These are phyloP conservation scores for Chara braunii DNA, from an alignment of 139 green algal genomes.

Conservation along the genomic window DNA sequence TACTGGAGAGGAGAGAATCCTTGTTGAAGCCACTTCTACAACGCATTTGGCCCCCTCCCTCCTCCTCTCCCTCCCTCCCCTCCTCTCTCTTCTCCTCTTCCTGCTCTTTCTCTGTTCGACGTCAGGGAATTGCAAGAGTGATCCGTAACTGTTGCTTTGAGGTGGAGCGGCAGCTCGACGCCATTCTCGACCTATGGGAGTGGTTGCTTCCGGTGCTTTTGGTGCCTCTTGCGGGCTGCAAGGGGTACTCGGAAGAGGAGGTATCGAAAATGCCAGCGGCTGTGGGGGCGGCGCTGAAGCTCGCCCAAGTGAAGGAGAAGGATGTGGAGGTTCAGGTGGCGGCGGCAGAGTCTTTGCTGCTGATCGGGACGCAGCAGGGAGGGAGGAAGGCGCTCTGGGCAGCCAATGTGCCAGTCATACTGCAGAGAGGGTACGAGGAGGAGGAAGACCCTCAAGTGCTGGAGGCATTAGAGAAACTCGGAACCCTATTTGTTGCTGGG, in stretches of 20 bases:
- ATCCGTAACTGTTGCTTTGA: constrained; percentile 51
- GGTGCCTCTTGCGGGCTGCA: constrained; percentile 41
- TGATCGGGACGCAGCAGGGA: constrained; percentile 23
- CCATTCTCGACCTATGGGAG: constrained; percentile 36
- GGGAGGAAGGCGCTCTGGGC: constrained; percentile 59
- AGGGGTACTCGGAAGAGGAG: background rate
- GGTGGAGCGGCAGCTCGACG: constrained; percentile 16
- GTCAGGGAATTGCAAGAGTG: constrained; percentile 44
- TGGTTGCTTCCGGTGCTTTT: constrained; percentile 49
- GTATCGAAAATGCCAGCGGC: too few species aligned
- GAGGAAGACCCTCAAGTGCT: constrained; percentile 23
- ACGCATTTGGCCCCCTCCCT: too few species aligned
- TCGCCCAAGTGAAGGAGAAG: constrained; percentile 5
- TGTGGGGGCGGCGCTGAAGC: background rate
- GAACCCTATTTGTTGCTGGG: constrained; percentile 12
- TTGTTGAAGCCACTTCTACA: too few species aligned
- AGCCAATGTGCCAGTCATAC: constrained; percentile 47
- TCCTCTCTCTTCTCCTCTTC: too few species aligned
- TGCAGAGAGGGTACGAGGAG: constrained; percentile 46
- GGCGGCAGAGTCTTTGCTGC: constrained; percentile 25
- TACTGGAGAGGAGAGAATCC: too few species aligned
- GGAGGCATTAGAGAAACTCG: constrained; percentile 20
- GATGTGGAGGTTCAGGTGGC: constrained; percentile 14
- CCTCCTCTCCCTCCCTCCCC: too few species aligned
- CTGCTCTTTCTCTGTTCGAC: too few species aligned